Conservation (phyloP, 2,329 filamentous ascomycete genomes). For the Diaporthe sp. region DNA sequence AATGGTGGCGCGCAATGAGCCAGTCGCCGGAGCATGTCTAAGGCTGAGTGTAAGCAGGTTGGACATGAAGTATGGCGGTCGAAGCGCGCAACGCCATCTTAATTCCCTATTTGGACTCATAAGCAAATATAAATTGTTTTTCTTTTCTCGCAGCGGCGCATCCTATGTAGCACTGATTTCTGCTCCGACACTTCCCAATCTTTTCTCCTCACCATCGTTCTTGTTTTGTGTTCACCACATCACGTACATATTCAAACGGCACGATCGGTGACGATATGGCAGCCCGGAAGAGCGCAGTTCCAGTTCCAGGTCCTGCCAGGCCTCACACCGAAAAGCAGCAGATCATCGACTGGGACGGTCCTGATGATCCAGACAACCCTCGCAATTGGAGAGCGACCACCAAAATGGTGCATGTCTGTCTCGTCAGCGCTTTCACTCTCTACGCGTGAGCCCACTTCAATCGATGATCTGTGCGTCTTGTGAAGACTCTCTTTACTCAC, state of each 20-base stretch:
- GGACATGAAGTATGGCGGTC: no score
- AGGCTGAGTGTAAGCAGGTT: neutral
- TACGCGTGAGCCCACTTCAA: neutral
- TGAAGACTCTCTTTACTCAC: no score
- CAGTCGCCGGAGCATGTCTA: neutral
- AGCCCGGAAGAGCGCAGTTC: neutral
- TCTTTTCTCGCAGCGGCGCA: neutral
- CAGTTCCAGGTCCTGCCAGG: neutral
- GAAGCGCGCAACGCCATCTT: no score
- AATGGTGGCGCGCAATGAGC: neutral
- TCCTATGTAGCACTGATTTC: neutral
- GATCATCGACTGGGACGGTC: constrained; percentile 31
- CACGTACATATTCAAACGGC: neutral
- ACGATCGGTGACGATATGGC: neutral
- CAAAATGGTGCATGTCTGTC: constrained; percentile 19
- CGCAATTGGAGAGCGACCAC: neutral
- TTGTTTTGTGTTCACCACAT: neutral
- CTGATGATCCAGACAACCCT: constrained; percentile 16
- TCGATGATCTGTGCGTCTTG: no score
- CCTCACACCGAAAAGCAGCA: neutral
- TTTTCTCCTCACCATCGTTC: neutral
- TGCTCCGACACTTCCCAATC: neutral
- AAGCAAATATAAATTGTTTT: no score
- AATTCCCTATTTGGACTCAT: no score
- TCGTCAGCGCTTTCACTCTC: constrained; percentile 30